Percentiles rank a stretch among this genome's conserved stretches.
Evolutionary conservation across 139 green algal species (phyloP).

Genomic region (Chlorella vulgaris): DNA sequence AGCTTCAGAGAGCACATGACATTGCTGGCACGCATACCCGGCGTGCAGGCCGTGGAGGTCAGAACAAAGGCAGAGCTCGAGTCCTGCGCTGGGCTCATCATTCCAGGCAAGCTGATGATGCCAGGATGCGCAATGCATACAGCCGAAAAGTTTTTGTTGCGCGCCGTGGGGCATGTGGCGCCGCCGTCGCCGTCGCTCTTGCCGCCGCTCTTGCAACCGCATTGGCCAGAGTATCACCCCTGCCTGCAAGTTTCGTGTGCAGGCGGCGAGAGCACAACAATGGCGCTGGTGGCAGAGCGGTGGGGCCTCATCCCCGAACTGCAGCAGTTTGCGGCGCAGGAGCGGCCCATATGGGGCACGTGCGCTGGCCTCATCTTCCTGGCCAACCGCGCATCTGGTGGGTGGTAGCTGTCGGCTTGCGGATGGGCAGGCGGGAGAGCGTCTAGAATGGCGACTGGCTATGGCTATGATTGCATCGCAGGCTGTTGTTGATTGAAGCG

Average conservation of each 20-base stretch:
- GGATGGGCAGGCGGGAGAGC: too few species aligned
- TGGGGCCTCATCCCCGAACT: conserved; percentile 88
- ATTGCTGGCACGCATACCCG: conserved; percentile 59
- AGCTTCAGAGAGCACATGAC: conserved; percentile 91
- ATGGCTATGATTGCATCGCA: too few species aligned
- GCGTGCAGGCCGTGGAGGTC: conserved; percentile 83
- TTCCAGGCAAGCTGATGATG: conserved; percentile 61
- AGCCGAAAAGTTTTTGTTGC: too few species aligned
- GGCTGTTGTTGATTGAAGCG: too few species aligned
- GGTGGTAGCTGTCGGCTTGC: not conserved
- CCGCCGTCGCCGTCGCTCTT: not conserved
- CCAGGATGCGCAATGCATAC: too few species aligned
- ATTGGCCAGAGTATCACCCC: not conserved
- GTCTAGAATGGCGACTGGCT: too few species aligned
- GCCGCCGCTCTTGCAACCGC: not conserved
- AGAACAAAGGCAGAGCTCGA: conserved; percentile 82
- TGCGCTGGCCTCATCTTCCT: conserved; percentile 99
- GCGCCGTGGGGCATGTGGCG: not conserved
- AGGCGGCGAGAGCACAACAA: conserved; percentile 94
- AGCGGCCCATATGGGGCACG: conserved; percentile 92
- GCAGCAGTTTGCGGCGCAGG: conserved; percentile 56
- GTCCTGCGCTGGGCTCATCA: conserved; percentile 84
- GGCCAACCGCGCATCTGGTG: conserved; percentile 79
- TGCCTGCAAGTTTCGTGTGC: not conserved
- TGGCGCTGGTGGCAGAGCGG: conserved; percentile 88